Evolutionary conservation across 2,329 filamentous ascomycete species (phyloP).

Genomic region (Ophiostoma himal-ulmi): DNA sequence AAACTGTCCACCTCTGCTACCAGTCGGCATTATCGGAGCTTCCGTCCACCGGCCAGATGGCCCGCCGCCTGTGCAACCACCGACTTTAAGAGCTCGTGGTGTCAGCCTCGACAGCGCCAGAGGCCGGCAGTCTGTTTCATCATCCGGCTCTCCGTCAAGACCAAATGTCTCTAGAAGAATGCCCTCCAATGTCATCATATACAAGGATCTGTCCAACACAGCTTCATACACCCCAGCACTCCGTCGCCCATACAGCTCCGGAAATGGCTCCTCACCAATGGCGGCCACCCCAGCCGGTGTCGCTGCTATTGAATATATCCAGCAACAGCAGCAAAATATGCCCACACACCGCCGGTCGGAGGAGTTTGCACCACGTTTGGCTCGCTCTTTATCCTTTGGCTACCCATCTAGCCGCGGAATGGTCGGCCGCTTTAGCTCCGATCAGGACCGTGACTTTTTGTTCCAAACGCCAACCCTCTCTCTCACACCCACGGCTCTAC

Average conservation of each 20-base stretch:
- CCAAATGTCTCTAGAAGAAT: constrained; percentile 33
- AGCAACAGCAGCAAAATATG: constrained; percentile 19
- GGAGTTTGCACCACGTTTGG: constrained; percentile 26
- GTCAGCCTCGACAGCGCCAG: constrained; percentile 19
- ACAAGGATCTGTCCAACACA: constrained; percentile 34
- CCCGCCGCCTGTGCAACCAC: constrained; percentile 10
- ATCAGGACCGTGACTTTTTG: constrained; percentile 24
- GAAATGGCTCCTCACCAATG: not conserved
- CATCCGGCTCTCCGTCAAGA: not conserved
- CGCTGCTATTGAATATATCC: constrained; percentile 18
- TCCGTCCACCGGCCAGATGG: constrained; percentile 11
- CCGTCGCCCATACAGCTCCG: constrained; percentile 7
- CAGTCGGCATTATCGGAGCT: constrained; percentile 12
- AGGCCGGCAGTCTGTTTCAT: not conserved
- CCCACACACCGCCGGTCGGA: constrained; percentile 29
- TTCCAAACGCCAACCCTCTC: constrained; percentile 30
- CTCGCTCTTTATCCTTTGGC: constrained; percentile 23
- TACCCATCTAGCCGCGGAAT: constrained; percentile 10
- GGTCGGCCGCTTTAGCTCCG: constrained; percentile 23
- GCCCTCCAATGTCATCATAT: constrained; percentile 49
- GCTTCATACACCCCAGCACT: constrained; percentile 4
- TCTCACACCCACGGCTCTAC: constrained; percentile 44
- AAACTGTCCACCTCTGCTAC: constrained; percentile 11
- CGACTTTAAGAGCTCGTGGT: constrained; percentile 3
- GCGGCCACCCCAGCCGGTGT: constrained; percentile 11